phyloP scores from a whole-genome alignment of 768 basidiomycete species.

The Paxillus rubicundulus region DNA sequence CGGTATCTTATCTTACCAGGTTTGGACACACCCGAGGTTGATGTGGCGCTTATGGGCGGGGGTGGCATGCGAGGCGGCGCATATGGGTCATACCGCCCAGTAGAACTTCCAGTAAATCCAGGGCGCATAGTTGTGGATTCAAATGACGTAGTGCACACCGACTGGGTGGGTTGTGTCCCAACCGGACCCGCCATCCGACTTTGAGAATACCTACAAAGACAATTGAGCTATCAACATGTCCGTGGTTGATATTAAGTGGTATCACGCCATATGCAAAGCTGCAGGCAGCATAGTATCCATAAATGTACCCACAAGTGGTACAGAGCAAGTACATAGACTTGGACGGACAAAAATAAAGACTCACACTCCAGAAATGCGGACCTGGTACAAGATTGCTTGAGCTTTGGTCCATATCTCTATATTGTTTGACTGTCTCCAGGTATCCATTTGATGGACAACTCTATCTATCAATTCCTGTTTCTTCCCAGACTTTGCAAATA shows the following conservation, averaged over 20 bases:
- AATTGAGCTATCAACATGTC: conserved; percentile 17
- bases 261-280: conserved; percentile 7
- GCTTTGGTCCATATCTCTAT: conserved; percentile 70
- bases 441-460: conserved; percentile 56
- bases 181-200: conserved; percentile 23
- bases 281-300: neutral
- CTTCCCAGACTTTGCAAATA: conserved; percentile 74
- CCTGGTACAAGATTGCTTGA: conserved; percentile 63
- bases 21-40: conserved; percentile 27
- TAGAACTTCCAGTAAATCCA: conserved; percentile 24
- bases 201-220: conserved; percentile 26
- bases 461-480: conserved; percentile 87
- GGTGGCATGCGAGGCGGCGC: conserved; percentile 51
- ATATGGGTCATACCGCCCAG: conserved; percentile 64
- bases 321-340: conserved; percentile 9
- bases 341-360: conserved; percentile 33
- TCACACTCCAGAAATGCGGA: conserved; percentile 65
- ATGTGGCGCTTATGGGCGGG: conserved; percentile 37
- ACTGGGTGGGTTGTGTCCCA: conserved; percentile 24
- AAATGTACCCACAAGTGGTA: neutral
- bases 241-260: conserved; percentile 1
- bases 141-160: conserved; percentile 20
- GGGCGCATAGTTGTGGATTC: conserved; percentile 15
- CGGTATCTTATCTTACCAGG: conserved; percentile 23
- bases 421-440: conserved; percentile 54